Evolutionary conservation across 2,329 filamentous ascomycete species (phyloP).

Genomic region (Trichoderma semiorbis): DNA sequence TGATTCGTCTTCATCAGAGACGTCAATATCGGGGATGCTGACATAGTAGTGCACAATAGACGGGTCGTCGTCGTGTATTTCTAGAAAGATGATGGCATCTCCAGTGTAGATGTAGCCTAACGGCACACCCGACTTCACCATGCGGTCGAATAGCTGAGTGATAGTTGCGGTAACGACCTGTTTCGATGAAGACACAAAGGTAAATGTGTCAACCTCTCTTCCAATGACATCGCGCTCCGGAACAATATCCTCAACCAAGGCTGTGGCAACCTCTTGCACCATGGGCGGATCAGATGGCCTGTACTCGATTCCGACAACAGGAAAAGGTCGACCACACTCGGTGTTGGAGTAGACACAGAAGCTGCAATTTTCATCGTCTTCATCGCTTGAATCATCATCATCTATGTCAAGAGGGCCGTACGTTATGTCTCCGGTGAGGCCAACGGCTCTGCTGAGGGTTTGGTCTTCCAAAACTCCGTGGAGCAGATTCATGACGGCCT

Average conservation of each 20-base stretch:
- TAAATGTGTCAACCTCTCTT: background rate
- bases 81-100: conserved; percentile 33
- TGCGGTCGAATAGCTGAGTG: conserved; percentile 39
- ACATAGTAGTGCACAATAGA: conserved; percentile 15
- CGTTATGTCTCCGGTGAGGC: conserved; percentile 29
- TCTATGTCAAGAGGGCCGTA: background rate
- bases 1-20: conserved; percentile 20
- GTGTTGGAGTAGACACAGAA: conserved; percentile 27
- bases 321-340: conserved; percentile 19
- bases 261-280: conserved; percentile 26
- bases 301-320: conserved; percentile 36
- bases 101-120: conserved; percentile 37
- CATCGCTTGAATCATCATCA: conserved; percentile 23
- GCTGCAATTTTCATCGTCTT: conserved; percentile 26
- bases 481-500: conserved; percentile 34
- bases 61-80: conserved; percentile 34
- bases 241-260: background rate
- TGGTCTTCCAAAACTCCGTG: conserved; percentile 27
- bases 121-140: conserved; percentile 33
- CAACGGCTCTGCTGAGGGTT: conserved; percentile 27
- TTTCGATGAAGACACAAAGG: background rate
- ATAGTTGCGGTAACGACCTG: conserved; percentile 34
- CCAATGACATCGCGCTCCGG: background rate
- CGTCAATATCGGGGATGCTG: background rate
- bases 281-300: conserved; percentile 37